These are phyloP conservation scores for Microbotryomycetes sp. DNA, from an alignment of 1,284 basidiomycete species.

Conservation along the genomic window DNA sequence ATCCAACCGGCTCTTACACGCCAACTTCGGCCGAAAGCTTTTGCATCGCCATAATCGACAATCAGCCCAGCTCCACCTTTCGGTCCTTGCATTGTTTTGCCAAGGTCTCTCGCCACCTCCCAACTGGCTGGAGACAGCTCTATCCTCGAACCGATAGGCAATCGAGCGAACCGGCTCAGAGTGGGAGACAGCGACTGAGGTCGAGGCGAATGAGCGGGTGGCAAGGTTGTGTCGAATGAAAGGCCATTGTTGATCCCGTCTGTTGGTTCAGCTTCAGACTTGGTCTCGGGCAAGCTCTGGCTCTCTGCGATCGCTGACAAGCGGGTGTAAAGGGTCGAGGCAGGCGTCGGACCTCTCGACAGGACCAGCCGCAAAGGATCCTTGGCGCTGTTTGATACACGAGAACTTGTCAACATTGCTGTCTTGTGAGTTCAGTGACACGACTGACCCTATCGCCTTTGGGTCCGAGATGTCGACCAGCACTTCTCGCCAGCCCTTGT, in stretches of 20 bases:
- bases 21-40: conserved; percentile 62
- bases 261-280: conserved; percentile 4
- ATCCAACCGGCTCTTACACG: conserved; percentile 15
- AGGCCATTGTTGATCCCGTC: neutral
- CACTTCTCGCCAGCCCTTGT: conserved; percentile 80
- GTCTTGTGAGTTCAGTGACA: neutral
- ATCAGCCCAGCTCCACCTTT: conserved; percentile 71
- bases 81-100: conserved; percentile 51
- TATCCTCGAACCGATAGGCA: conserved; percentile 62
- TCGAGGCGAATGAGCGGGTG: conserved; percentile 40
- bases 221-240: conserved; percentile 29
- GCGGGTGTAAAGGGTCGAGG: conserved; percentile 31
- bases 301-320: conserved; percentile 9
- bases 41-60: conserved; percentile 81
- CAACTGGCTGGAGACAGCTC: conserved; percentile 71
- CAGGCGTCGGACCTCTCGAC: conserved; percentile 30
- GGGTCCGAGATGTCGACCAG: conserved; percentile 54
- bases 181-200: conserved; percentile 9
- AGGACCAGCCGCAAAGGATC: conserved; percentile 34
- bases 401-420: neutral
- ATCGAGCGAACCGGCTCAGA: conserved; percentile 52
- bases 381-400: conserved; percentile 11
- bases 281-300: neutral
- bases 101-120: conserved; percentile 60
- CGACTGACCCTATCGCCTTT: conserved; percentile 19